These are phyloP conservation scores for Nannochloris sp. DNA, from an alignment of 139 green algal species.

Conservation along the genomic window DNA sequence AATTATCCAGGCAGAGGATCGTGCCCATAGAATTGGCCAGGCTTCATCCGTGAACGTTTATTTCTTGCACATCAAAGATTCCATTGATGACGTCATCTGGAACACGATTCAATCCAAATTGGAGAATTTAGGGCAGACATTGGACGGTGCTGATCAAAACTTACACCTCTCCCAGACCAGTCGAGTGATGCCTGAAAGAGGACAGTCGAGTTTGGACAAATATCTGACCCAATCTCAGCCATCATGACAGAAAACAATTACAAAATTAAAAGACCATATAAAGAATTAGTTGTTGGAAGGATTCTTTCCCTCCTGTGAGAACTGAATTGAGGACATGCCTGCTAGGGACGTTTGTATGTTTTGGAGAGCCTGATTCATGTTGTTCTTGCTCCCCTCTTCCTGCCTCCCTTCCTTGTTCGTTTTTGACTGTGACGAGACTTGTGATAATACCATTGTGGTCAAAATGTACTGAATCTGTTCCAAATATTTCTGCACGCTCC, in stretches of 20 bases:
- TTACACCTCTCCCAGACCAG: conserved; percentile 23
- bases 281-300: not conserved
- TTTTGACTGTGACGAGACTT: not conserved
- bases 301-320: not conserved
- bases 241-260: not conserved
- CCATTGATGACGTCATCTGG: conserved; percentile 87
- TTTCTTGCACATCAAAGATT: conserved; percentile 61
- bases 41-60: conserved; percentile 55
- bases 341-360: not conserved
- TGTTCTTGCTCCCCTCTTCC: not conserved
- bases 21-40: conserved; percentile 64
- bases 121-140: conserved; percentile 57
- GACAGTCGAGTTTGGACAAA: not conserved
- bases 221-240: not conserved
- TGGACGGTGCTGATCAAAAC: conserved; percentile 39
- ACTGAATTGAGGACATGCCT: not conserved
- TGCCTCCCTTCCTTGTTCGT: not conserved
- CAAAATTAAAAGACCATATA: not conserved
- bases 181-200: conserved; percentile 7
- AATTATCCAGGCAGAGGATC: conserved; percentile 56
- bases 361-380: not conserved
- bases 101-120: conserved; percentile 53
- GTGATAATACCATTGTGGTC: too few species aligned
- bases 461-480: too few species aligned
- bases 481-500: too few species aligned